phyloP scores from a whole-genome alignment of 495 filamentous ascomycete species.

The Penicillium psychrofluorescens region DNA sequence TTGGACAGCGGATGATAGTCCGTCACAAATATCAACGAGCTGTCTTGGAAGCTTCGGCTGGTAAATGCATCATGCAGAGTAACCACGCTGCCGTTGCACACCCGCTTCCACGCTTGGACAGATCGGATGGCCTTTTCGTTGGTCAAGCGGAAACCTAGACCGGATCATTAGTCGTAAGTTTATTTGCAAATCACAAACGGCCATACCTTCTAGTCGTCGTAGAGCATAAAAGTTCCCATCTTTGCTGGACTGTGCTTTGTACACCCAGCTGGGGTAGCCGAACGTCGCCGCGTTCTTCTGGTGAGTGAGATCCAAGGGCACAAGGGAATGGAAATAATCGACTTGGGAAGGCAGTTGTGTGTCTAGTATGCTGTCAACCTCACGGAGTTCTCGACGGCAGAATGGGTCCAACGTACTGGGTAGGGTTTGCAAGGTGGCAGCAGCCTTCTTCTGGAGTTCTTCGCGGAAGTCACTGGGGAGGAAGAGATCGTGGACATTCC shows the following conservation, averaged over 20 bases:
- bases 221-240: constrained; percentile 81
- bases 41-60: constrained; percentile 85
- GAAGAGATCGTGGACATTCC: constrained; percentile 82
- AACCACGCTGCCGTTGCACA: constrained; percentile 76
- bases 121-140: constrained; percentile 81
- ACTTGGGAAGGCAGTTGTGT: constrained; percentile 65
- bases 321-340: constrained; percentile 83
- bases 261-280: constrained; percentile 85
- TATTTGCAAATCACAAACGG: neutral
- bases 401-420: constrained; percentile 51
- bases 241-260: constrained; percentile 85
- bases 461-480: constrained; percentile 77
- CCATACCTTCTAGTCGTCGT: constrained; percentile 69
- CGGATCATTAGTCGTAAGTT: constrained; percentile 6
- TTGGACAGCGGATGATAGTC: constrained; percentile 89
- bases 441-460: constrained; percentile 81
- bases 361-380: constrained; percentile 29
- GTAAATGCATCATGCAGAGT: constrained; percentile 90
- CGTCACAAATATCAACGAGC: constrained; percentile 87
- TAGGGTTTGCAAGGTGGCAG: constrained; percentile 75
- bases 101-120: constrained; percentile 85
- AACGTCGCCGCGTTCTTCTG: constrained; percentile 69
- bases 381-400: neutral
- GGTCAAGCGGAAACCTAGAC: constrained; percentile 64
- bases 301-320: constrained; percentile 78